Percentiles rank a stretch among this genome's conserved stretches.
Evolutionary conservation across 139 green algal species (phyloP).

Genomic region (Picochlorum sp.): DNA sequence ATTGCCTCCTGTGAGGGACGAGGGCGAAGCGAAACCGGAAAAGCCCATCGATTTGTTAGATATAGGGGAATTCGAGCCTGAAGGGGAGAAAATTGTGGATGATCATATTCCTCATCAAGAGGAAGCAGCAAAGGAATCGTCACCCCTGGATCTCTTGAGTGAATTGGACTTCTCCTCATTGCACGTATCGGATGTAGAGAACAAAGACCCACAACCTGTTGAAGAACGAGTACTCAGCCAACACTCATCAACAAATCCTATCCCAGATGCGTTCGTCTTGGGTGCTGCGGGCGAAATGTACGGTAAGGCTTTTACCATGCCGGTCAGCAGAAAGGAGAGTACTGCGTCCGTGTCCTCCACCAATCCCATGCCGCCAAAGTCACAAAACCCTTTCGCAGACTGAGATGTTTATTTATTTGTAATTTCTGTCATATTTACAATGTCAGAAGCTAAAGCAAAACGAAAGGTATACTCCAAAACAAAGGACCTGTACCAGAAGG

Average conservation of each 20-base stretch:
- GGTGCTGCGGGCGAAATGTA: not conserved
- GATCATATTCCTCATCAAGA: not conserved
- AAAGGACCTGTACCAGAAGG: slow-evolving; percentile 15
- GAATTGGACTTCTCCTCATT: not conserved
- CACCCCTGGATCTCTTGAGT: not conserved
- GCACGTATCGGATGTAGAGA: too few relatives aligned
- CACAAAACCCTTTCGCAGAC: slow-evolving; percentile 6
- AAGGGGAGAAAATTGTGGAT: not conserved
- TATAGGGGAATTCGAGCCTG: slow-evolving; percentile 12
- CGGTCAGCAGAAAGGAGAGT: not conserved
- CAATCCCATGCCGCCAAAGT: not conserved
- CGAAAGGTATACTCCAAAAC: too few relatives aligned
- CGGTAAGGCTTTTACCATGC: not conserved
- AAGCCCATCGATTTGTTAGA: slow-evolving; percentile 30
- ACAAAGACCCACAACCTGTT: too few relatives aligned
- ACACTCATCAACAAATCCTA: not conserved
- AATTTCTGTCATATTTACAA: too few relatives aligned
- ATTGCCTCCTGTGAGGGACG: not conserved
- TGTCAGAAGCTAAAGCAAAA: too few relatives aligned
- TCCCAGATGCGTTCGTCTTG: slow-evolving; percentile 2
- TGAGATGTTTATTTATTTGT: not conserved
- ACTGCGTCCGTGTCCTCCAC: not conserved
- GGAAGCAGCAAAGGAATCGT: slow-evolving; percentile 5
- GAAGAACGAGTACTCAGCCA: too few relatives aligned
- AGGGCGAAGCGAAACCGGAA: not conserved